These are phyloP conservation scores for Bipolaris oryzae DNA, from an alignment of 2,329 filamentous ascomycete genomes.

Conservation along the genomic window DNA sequence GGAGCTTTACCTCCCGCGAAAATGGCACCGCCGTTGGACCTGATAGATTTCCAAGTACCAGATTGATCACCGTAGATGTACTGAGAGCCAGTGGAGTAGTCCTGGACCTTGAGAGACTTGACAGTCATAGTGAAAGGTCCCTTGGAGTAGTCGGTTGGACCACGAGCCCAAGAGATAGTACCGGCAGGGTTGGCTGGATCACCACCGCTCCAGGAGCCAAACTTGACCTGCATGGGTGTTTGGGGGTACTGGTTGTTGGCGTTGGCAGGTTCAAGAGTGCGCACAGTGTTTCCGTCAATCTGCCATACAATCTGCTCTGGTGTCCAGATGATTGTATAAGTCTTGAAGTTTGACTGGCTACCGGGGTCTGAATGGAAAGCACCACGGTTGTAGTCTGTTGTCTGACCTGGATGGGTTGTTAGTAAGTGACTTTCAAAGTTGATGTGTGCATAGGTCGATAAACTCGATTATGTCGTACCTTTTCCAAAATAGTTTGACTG, in stretches of 20 bases:
- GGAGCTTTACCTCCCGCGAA: constrained; percentile 64
- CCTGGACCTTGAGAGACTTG: constrained; percentile 74
- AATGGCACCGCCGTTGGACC: constrained; percentile 76
- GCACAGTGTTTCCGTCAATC: constrained; percentile 77
- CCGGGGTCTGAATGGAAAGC: constrained; percentile 72
- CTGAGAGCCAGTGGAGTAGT: constrained; percentile 89
- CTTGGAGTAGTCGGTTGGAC: constrained; percentile 79
- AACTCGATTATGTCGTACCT: background rate
- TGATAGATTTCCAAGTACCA: constrained; percentile 82
- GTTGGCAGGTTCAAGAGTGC: constrained; percentile 72
- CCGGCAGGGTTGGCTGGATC: constrained; percentile 79
- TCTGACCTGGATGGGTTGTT: constrained; percentile 62
- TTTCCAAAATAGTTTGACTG: constrained; percentile 90
- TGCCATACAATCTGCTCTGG: constrained; percentile 83
- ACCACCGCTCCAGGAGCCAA: constrained; percentile 91
- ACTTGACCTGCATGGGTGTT: constrained; percentile 91
- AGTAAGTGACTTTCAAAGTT: background rate
- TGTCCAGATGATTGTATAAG: constrained; percentile 93
- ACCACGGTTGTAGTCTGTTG: constrained; percentile 83
- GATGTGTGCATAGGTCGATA: background rate
- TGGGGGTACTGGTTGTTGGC: constrained; percentile 86
- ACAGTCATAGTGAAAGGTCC: constrained; percentile 90
- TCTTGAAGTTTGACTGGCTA: constrained; percentile 79
- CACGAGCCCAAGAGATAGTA: constrained; percentile 88
- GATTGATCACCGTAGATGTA: constrained; percentile 82